A percentile compares a stretch with the other conserved stretches of the same genome.
phyloP scores from a whole-genome alignment of 441 rosid genomes.

The Flueggea neowawraea region DNA sequence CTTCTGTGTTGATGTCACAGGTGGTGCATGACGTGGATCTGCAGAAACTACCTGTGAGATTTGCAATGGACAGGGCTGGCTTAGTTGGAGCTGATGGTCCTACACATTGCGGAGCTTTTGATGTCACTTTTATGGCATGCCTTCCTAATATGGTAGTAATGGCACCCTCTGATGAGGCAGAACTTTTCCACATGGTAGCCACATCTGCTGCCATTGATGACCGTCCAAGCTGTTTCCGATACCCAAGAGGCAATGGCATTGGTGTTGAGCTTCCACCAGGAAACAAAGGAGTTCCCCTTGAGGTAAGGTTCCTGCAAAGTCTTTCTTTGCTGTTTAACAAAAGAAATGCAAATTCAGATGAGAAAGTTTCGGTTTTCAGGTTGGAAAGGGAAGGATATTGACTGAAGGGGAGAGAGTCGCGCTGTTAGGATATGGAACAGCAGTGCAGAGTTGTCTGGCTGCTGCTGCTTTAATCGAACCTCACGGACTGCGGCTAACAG shows the following conservation, averaged over 20 bases:
- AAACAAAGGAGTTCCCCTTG: constrained; percentile 83
- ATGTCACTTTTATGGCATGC: constrained; percentile 94
- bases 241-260: constrained; percentile 92
- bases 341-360: background rate
- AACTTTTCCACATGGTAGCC: constrained; percentile 95
- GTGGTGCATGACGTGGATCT: constrained; percentile 94
- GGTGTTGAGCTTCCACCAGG: constrained; percentile 76
- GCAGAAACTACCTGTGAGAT: constrained; percentile 92
- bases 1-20: constrained; percentile 31
- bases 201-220: constrained; percentile 88
- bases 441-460: constrained; percentile 82
- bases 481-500: constrained; percentile 54
- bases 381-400: constrained; percentile 79
- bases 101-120: constrained; percentile 92
- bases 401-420: constrained; percentile 92
- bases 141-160: constrained; percentile 98
- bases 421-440: constrained; percentile 77
- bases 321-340: background rate
- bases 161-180: constrained; percentile 98
- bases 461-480: constrained; percentile 57
- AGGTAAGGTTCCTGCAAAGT: constrained; percentile 35
- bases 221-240: constrained; percentile 94
- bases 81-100: constrained; percentile 98
- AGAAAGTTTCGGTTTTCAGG: constrained; percentile 23
- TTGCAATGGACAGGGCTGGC: constrained; percentile 98